Evolutionary conservation across 768 basidiomycete genomes (phyloP).

Genomic region (Obba rivulosa): DNA sequence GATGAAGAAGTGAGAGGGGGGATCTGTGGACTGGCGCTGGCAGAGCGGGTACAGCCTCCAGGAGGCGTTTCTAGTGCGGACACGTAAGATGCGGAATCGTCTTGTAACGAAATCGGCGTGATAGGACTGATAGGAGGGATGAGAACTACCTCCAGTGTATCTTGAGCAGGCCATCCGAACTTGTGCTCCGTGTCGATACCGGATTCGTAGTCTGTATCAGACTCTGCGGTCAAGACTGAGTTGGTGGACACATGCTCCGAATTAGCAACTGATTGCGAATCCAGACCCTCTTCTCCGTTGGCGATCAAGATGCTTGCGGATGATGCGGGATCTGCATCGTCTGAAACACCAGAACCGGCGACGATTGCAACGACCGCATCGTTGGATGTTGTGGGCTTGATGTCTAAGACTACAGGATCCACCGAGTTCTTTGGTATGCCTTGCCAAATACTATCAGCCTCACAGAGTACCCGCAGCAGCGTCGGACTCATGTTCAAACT

Average conservation of each 20-base stretch:
- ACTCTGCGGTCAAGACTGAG: no score
- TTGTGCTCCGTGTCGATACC: no score
- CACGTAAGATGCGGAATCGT: constrained; percentile 22
- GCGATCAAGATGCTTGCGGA: neutral
- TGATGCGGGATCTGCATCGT: neutral
- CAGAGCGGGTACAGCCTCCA: constrained; percentile 22
- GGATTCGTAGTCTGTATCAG: no score
- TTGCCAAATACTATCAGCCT: constrained; percentile 64
- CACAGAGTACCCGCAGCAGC: constrained; percentile 67
- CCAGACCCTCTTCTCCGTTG: neutral
- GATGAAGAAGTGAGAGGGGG: constrained; percentile 50
- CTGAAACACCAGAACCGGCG: neutral
- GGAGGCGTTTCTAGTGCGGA: constrained; percentile 29
- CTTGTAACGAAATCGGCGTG: constrained; percentile 3
- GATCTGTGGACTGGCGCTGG: constrained; percentile 33
- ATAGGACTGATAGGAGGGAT: constrained; percentile 2
- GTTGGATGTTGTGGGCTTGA: neutral
- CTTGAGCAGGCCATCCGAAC: neutral
- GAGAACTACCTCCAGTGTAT: neutral
- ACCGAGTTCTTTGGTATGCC: constrained; percentile 8
- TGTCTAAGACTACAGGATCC: neutral
- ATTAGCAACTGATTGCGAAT: neutral
- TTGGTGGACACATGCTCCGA: no score
- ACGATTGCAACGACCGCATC: neutral
- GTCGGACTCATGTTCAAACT: constrained; percentile 76